These are phyloP conservation scores for Cylindrotheca fusiformis DNA, from an alignment of 108 stramenopile species.

Conservation along the genomic window DNA sequence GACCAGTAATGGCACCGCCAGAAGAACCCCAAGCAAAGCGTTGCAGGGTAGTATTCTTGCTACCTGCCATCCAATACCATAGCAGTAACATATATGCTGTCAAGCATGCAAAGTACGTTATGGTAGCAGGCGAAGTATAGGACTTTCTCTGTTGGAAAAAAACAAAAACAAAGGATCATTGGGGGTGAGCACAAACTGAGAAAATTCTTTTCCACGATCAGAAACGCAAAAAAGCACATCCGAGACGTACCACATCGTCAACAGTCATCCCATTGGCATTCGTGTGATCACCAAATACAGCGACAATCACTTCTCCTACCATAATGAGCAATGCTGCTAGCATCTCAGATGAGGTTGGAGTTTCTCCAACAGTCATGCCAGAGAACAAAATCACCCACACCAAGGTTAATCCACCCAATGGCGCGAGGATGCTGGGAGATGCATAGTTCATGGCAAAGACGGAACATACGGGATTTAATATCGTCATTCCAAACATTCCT, in stretches of 20 bases:
- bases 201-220: too few relatives aligned
- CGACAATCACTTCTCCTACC: conserved; percentile 71
- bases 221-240: background rate
- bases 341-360: conserved; percentile 46
- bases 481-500: conserved; percentile 84
- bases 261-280: conserved; percentile 53
- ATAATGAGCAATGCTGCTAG: conserved; percentile 70
- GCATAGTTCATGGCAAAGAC: conserved; percentile 87
- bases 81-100: conserved; percentile 38
- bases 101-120: conserved; percentile 51
- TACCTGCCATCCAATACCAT: conserved; percentile 37
- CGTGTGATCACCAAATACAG: conserved; percentile 83
- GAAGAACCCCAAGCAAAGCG: conserved; percentile 58
- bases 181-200: background rate
- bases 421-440: conserved; percentile 80
- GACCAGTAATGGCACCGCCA: conserved; percentile 65
- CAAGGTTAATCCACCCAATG: conserved; percentile 83
- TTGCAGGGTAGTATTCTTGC: conserved; percentile 12
- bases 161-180: background rate
- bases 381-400: conserved; percentile 81
- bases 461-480: conserved; percentile 75
- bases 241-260: conserved; percentile 57
- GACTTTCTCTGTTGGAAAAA: conserved; percentile 25
- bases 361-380: conserved; percentile 47
- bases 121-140: conserved; percentile 54